These are phyloP conservation scores for Prunus mume DNA, from an alignment of 306 rosid species.

Conservation along the genomic window DNA sequence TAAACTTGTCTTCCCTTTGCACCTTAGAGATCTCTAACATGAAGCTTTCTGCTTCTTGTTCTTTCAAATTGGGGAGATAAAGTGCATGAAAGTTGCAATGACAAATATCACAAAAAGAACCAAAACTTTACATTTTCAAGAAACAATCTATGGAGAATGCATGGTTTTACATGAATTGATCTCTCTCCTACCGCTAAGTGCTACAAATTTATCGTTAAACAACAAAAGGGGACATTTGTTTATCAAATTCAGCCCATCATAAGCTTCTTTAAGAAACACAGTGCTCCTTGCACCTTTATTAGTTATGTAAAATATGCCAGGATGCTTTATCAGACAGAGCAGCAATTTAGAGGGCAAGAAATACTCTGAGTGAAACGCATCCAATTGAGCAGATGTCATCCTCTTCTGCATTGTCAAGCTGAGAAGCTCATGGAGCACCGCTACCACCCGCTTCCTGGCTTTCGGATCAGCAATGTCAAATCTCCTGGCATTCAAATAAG, in stretches of 20 bases:
- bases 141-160: constrained; percentile 32
- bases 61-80: not conserved
- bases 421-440: constrained; percentile 80
- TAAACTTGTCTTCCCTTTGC: too few species aligned
- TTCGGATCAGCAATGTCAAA: constrained; percentile 58
- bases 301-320: constrained; percentile 85
- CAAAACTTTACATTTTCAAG: not conserved
- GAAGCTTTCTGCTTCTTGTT: not conserved
- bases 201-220: constrained; percentile 44
- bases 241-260: constrained; percentile 49
- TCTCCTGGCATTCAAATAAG: constrained; percentile 81
- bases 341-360: constrained; percentile 65
- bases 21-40: too few species aligned
- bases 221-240: constrained; percentile 57
- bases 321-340: constrained; percentile 77
- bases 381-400: constrained; percentile 75
- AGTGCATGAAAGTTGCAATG: not conserved
- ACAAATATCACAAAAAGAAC: not conserved
- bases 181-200: constrained; percentile 61
- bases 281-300: constrained; percentile 83
- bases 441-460: constrained; percentile 70
- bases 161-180: constrained; percentile 27
- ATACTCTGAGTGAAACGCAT: constrained; percentile 73
- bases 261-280: constrained; percentile 68
- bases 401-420: constrained; percentile 79